A percentile compares a stretch with the other conserved stretches of the same genome.
Conservation (phyloP, 805 yeast genomes). For the Metschnikowia baotianmanensis region DNA sequence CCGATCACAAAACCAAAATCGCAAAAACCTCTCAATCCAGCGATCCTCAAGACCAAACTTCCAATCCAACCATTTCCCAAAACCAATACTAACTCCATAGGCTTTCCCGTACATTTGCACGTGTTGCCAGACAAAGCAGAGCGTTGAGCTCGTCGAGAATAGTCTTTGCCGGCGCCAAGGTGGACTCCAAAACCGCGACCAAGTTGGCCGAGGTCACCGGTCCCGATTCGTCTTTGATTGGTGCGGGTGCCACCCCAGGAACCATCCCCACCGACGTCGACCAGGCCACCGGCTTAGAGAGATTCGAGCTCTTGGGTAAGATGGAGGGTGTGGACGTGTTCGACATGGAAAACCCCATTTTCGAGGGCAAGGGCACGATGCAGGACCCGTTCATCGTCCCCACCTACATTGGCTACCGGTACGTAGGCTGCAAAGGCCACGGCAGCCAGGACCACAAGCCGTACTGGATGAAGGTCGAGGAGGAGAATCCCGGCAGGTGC, state of each 20-base stretch:
- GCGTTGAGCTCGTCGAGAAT: slow-evolving; percentile 33
- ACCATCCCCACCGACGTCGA: slow-evolving; percentile 90
- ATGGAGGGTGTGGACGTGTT: slow-evolving; percentile 93
- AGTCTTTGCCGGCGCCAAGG: slow-evolving; percentile 24
- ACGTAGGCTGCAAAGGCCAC: slow-evolving; percentile 95
- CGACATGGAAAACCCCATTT: slow-evolving; percentile 83
- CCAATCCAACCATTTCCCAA: not conserved
- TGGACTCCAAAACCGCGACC: slow-evolving; percentile 58
- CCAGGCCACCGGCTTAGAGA: slow-evolving; percentile 97
- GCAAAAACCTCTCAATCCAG: not conserved
- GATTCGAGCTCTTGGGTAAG: slow-evolving; percentile 92
- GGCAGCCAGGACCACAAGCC: slow-evolving; percentile 91
- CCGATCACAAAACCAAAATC: too few species aligned
- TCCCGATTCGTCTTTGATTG: slow-evolving; percentile 69
- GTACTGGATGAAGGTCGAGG: slow-evolving; percentile 89
- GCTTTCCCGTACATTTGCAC: slow-evolving; percentile 39
- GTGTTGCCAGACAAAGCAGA: slow-evolving; percentile 33
- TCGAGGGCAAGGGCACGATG: slow-evolving; percentile 88
- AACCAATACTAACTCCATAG: slow-evolving; percentile 20
- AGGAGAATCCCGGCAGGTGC: slow-evolving; percentile 84
- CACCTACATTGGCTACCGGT: slow-evolving; percentile 88
- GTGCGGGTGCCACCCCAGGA: slow-evolving; percentile 86
- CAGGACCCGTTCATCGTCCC: slow-evolving; percentile 86
- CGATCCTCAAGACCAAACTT: not conserved
- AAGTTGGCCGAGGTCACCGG: slow-evolving; percentile 76